Conservation (phyloP, 2,329 filamentous ascomycete species). For the Alternaria hordeiaustralica region DNA sequence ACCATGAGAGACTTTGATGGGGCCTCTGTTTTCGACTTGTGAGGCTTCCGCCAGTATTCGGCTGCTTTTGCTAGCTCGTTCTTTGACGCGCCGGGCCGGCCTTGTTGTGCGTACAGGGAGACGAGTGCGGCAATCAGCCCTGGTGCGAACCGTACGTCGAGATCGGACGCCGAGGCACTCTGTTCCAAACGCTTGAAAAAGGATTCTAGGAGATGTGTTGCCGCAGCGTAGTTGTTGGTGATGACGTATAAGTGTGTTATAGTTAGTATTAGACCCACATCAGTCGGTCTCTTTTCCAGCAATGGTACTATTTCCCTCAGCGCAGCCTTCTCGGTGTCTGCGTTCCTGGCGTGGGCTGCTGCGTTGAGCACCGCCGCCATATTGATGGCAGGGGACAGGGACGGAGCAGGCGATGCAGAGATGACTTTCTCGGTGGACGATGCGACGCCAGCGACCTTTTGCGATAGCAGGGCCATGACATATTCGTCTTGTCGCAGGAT, state of each 20-base stretch:
- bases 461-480: conserved; percentile 68
- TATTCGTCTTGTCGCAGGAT: conserved; percentile 68
- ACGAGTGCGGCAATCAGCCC: conserved; percentile 83
- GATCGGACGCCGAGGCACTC: conserved; percentile 61
- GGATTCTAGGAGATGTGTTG: conserved; percentile 75
- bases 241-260: conserved; percentile 81
- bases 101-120: conserved; percentile 77
- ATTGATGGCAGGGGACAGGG: conserved; percentile 59
- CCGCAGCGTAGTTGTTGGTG: conserved; percentile 73
- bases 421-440: conserved; percentile 61
- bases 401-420: conserved; percentile 53
- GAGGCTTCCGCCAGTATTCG: conserved; percentile 71
- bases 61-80: conserved; percentile 79
- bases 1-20: conserved; percentile 65
- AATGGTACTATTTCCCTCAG: conserved; percentile 73
- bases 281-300: conserved; percentile 75
- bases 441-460: conserved; percentile 72
- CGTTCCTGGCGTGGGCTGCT: conserved; percentile 72
- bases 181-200: conserved; percentile 77
- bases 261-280: conserved; percentile 81
- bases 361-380: conserved; percentile 71
- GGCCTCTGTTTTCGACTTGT: conserved; percentile 58
- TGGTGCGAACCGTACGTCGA: conserved; percentile 79
- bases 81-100: conserved; percentile 74
- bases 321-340: conserved; percentile 67